Conservation (phyloP, 2,329 filamentous ascomycete genomes). For the Grosmannia clavigera region DNA sequence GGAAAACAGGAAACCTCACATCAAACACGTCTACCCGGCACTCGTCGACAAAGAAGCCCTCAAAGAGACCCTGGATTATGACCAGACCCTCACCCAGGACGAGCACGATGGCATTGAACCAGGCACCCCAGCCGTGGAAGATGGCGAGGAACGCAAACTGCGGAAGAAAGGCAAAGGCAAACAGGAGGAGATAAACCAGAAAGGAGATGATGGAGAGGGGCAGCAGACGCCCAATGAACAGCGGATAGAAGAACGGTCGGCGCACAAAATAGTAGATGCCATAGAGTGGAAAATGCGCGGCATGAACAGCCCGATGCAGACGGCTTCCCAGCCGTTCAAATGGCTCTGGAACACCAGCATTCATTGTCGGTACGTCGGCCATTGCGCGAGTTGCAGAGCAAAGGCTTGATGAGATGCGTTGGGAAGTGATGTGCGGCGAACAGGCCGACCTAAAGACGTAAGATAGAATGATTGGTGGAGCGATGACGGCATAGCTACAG, state of each 20-base stretch:
- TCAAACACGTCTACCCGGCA: slow-evolving; percentile 74
- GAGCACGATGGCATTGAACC: slow-evolving; percentile 76
- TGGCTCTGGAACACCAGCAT: background rate
- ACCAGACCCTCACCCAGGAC: slow-evolving; percentile 74
- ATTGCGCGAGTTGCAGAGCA: background rate
- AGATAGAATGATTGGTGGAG: background rate
- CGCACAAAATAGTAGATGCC: slow-evolving; percentile 73
- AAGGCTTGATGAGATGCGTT: background rate
- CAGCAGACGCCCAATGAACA: slow-evolving; percentile 65
- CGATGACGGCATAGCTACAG: background rate
- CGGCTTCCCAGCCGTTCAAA: slow-evolving; percentile 5
- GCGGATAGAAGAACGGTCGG: slow-evolving; percentile 70
- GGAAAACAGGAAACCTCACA: slow-evolving; percentile 26
- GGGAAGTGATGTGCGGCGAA: background rate
- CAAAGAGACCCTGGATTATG: slow-evolving; percentile 57
- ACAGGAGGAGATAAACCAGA: slow-evolving; percentile 74
- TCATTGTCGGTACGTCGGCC: background rate
- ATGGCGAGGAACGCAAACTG: slow-evolving; percentile 81
- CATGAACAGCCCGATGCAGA: slow-evolving; percentile 13
- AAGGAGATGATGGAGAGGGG: slow-evolving; percentile 72
- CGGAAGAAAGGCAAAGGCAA: slow-evolving; percentile 77
- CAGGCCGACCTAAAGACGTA: background rate
- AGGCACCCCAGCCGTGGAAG: slow-evolving; percentile 80
- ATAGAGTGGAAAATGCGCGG: slow-evolving; percentile 45
- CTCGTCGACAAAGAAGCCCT: slow-evolving; percentile 73